phyloP scores from a whole-genome alignment of 257 asterid genomes.

The Jacaranda copaia region DNA sequence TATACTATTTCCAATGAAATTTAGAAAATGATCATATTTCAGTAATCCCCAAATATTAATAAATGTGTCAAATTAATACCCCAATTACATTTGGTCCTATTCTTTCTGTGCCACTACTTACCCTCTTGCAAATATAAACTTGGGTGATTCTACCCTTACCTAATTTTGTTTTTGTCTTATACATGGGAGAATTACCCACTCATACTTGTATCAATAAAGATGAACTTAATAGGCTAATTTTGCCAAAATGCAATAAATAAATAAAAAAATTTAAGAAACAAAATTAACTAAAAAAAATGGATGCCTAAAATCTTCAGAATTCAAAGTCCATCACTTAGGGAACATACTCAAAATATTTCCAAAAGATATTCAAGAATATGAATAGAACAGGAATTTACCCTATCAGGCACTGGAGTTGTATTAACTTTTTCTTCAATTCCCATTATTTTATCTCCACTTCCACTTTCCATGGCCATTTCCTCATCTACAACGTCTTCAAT shows the following conservation, averaged over 20 bases:
- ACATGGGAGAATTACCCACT: conserved; percentile 94
- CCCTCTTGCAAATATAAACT: conserved; percentile 75
- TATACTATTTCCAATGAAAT: conserved; percentile 21
- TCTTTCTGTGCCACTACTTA: conserved; percentile 76
- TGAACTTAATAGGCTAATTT: not conserved
- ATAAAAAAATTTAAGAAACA: not conserved
- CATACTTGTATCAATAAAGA: conserved; percentile 68
- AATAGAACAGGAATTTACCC: conserved; percentile 58
- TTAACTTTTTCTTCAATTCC: conserved; percentile 90
- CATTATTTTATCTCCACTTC: conserved; percentile 83
- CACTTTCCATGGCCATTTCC: conserved; percentile 90
- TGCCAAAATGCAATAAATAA: conserved; percentile 3
- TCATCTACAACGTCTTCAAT: conserved; percentile 72
- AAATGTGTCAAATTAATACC: conserved; percentile 52
- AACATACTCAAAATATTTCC: not conserved
- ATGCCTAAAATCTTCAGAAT: conserved; percentile 3
- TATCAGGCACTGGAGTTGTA: conserved; percentile 93
- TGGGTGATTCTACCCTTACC: conserved; percentile 86
- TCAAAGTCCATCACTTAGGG: conserved; percentile 16
- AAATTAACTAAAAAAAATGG: not conserved
- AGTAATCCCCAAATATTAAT: conserved; percentile 17
- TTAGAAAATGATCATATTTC: conserved; percentile 8
- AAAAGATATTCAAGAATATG: conserved; percentile 9
- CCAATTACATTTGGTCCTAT: conserved; percentile 89
- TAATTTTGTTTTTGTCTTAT: conserved; percentile 80